Conservation (phyloP, 2,329 filamentous ascomycete genomes). For the Byssothecium circinans region DNA sequence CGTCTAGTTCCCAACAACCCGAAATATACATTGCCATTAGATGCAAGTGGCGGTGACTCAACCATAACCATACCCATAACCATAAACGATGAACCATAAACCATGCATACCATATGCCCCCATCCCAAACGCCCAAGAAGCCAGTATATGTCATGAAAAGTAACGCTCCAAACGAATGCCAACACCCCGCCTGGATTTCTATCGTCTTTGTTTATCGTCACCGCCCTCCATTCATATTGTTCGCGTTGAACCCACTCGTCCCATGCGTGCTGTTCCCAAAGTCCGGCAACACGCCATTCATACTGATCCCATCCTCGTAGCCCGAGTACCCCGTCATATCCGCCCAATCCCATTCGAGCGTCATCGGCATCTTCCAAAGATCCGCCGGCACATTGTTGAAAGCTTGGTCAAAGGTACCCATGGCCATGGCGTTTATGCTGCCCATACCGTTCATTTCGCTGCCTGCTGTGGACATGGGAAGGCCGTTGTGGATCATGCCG, state of each 20-base stretch:
- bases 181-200: too few species aligned
- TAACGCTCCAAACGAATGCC: too few species aligned
- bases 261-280: conserved; percentile 29
- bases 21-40: too few species aligned
- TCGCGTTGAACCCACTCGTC: conserved; percentile 38
- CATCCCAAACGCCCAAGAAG: too few species aligned
- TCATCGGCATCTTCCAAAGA: conserved; percentile 94
- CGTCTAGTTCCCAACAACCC: too few species aligned
- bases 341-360: conserved; percentile 85
- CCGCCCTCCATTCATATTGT: conserved; percentile 34
- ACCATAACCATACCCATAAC: too few species aligned
- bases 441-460: conserved; percentile 20
- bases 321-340: conserved; percentile 47
- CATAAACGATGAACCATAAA: too few species aligned
- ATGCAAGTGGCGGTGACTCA: too few species aligned
- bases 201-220: too few species aligned
- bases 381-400: conserved; percentile 78
- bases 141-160: too few species aligned
- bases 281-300: conserved; percentile 43
- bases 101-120: too few species aligned
- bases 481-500: conserved; percentile 31
- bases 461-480: conserved; percentile 24
- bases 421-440: conserved; percentile 33
- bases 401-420: conserved; percentile 71
- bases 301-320: conserved; percentile 42